Percentiles rank a stretch among this genome's conserved stretches.
These are phyloP conservation scores for Trichoderma erinaceum DNA, from an alignment of 495 filamentous ascomycete species.

Conservation along the genomic window DNA sequence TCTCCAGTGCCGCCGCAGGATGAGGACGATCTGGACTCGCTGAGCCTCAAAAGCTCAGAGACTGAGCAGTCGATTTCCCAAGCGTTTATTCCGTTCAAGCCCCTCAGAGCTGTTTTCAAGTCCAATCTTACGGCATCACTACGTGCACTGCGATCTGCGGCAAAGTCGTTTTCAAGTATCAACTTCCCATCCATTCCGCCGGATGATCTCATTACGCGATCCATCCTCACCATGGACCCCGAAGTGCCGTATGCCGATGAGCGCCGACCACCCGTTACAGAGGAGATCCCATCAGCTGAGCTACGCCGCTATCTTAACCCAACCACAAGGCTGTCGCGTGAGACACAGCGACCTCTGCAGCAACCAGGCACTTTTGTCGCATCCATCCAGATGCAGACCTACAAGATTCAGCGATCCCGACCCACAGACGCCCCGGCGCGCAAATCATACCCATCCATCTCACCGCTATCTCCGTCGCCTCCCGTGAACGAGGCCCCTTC, in stretches of 20 bases:
- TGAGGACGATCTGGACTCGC: constrained; percentile 38
- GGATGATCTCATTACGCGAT: constrained; percentile 85
- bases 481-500: constrained; percentile 27
- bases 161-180: constrained; percentile 74
- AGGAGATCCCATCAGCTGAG: constrained; percentile 75
- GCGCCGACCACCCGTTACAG: constrained; percentile 69
- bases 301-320: constrained; percentile 90
- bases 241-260: constrained; percentile 75
- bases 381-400: constrained; percentile 85
- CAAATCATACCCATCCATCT: constrained; percentile 25
- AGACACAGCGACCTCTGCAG: constrained; percentile 46
- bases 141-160: constrained; percentile 77
- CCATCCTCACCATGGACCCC: constrained; percentile 71
- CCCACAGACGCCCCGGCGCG: constrained; percentile 20
- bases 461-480: constrained; percentile 33
- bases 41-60: not conserved
- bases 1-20: constrained; percentile 24
- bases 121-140: constrained; percentile 94
- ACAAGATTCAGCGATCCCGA: constrained; percentile 48
- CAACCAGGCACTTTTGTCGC: constrained; percentile 52
- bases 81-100: constrained; percentile 26
- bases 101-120: constrained; percentile 61
- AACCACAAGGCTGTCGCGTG: constrained; percentile 58
- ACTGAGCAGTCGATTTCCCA: constrained; percentile 9
- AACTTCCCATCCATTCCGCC: constrained; percentile 66